phyloP scores from a whole-genome alignment of 2,329 filamentous ascomycete species.

The Colletotrichum navitas region DNA sequence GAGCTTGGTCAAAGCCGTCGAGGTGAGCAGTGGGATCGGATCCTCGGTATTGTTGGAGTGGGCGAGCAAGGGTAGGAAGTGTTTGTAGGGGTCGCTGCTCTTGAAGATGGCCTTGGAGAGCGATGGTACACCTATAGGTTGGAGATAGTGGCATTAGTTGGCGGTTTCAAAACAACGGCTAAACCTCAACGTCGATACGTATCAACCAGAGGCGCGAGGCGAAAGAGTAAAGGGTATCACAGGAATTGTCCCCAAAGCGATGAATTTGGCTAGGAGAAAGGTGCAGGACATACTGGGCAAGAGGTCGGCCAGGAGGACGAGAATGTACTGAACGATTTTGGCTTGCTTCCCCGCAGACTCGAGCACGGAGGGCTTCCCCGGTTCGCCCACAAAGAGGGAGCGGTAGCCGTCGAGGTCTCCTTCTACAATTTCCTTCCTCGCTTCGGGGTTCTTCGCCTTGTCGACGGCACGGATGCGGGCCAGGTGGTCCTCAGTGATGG shows the following conservation, averaged over 20 bases:
- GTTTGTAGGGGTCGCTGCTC: constrained; percentile 82
- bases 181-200: neutral
- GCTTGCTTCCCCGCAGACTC: constrained; percentile 87
- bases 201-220: neutral
- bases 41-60: constrained; percentile 82
- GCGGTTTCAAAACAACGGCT: neutral
- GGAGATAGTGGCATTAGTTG: constrained; percentile 19
- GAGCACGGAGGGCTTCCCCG: constrained; percentile 78
- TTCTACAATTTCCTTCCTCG: constrained; percentile 86
- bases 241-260: neutral
- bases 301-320: constrained; percentile 89
- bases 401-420: constrained; percentile 84
- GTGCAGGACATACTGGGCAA: constrained; percentile 56
- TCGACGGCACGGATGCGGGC: constrained; percentile 97
- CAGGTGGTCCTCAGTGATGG: constrained; percentile 92
- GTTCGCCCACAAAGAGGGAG: constrained; percentile 81
- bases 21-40: constrained; percentile 88
- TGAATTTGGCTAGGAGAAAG: neutral
- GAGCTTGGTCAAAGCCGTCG: constrained; percentile 85
- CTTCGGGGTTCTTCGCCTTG: constrained; percentile 89
- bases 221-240: neutral
- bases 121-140: constrained; percentile 76
- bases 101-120: constrained; percentile 82
- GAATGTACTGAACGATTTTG: constrained; percentile 94
- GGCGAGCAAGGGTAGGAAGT: constrained; percentile 84